A percentile compares a stretch with the other conserved stretches of the same genome.
These are phyloP conservation scores for Euphrasia arctica DNA, from an alignment of 305 asterid species.

Conservation along the genomic window DNA sequence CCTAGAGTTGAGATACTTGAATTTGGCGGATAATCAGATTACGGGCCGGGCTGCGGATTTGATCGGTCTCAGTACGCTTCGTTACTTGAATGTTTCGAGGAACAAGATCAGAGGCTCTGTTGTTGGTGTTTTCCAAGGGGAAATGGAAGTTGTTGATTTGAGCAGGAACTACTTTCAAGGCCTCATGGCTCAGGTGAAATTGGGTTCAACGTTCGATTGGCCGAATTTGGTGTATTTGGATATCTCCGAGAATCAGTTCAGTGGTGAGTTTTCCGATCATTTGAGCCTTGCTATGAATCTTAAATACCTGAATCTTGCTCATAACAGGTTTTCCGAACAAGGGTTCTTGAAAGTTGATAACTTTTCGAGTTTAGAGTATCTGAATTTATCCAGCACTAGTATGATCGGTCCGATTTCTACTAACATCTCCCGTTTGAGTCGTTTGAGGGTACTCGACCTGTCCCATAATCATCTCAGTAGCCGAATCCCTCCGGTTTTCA, in stretches of 20 bases:
- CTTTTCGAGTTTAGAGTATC: slow-evolving; percentile 59
- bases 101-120: slow-evolving; percentile 71
- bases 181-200: slow-evolving; percentile 71
- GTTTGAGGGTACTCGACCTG: slow-evolving; percentile 61
- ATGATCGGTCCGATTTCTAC: slow-evolving; percentile 65
- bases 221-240: slow-evolving; percentile 68
- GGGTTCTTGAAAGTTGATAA: slow-evolving; percentile 39
- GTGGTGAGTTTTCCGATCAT: slow-evolving; percentile 55
- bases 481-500: slow-evolving; percentile 46
- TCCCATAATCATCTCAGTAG: slow-evolving; percentile 55
- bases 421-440: slow-evolving; percentile 51
- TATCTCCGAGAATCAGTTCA: slow-evolving; percentile 71
- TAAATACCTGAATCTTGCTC: slow-evolving; percentile 71
- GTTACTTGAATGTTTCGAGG: slow-evolving; percentile 60
- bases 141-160: slow-evolving; percentile 70
- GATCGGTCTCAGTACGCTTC: slow-evolving; percentile 43
- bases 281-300: slow-evolving; percentile 51
- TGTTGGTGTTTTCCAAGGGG: slow-evolving; percentile 56
- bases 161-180: slow-evolving; percentile 91
- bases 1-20: slow-evolving; percentile 52
- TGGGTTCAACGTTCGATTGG: slow-evolving; percentile 54
- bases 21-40: slow-evolving; percentile 62
- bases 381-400: slow-evolving; percentile 67
- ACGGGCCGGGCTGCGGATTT: slow-evolving; percentile 63
- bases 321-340: slow-evolving; percentile 61